Evolutionary conservation across 305 asterid species (phyloP), one percentile per base, ranked within the genome.

Genomic region (Fraxinus sp.): DNA sequence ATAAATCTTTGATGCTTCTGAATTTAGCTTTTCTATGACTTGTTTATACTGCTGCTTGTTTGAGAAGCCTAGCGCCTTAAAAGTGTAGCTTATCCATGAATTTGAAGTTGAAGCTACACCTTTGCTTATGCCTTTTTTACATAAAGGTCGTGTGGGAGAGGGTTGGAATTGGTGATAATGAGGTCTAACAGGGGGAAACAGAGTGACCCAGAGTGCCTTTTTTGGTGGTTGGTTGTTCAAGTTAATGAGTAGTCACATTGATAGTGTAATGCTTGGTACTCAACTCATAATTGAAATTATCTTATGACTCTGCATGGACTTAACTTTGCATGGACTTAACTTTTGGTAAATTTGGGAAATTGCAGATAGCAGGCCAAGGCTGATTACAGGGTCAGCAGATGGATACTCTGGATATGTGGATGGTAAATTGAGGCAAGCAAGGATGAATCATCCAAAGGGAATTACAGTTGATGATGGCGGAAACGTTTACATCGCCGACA

Each of bases 391-490:
- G 82, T 96, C 98, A 16, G 95, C 93, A 46, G 99, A 93, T 77
- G 99, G 99, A 79, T 89, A 93, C 59, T 72, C 93, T 8, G 99
- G 99, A 41, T 94, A 96, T 70, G 88, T 96, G 52, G 99, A 96
- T 77, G 99, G 98, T 77, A 95, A 85, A 88, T 59, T 89, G 83
- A 93, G 95, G 72, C 97, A 95, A 62, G 97, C 98, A 49, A 90
- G 93, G 84, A 86, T 96, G 99, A 96, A 92, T 81, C 99, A 93
- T 89, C 99, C 99, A 0, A 96, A 96, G 85, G 99, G 98, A 77
- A 88, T 96, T 73, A 90, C 99, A 4, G 91, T 93, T 78, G 99
- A 96, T 82, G 96, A 95, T 83, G 87, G 94, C 84, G 99, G 99
- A 89, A 96, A 94, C 36, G 82, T 96, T 81, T 96, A 96, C 81